Base-by-base conservation (phyloP, 495 filamentous ascomycete genomes). In the Penicillium canescens region DNA sequence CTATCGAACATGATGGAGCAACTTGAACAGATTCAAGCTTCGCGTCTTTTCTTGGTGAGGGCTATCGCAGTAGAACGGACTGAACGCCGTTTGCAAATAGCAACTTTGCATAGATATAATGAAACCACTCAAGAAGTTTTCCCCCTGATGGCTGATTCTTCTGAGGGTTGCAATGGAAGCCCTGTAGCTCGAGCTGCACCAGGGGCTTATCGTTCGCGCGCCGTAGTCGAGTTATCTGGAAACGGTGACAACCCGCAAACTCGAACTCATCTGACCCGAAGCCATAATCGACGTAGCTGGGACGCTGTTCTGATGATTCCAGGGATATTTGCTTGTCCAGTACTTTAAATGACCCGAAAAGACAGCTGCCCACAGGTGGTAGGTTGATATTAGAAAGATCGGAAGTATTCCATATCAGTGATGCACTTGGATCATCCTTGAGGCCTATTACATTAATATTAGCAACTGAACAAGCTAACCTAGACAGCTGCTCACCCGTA, bases 201-300 rank as follows among this genome's bases (percentile, higher is more conserved):
- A 50, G 51, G 18, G 46, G 24, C 11, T 28, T 39, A 20, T 7
- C 6, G 6, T 35, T 36, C 31, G 10, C 2, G 21, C 33, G 3
- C 3, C 1, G 46, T 13, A 53, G 20, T 24, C 56, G 47, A 3
- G 56, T 57, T 23, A 60, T 50, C 13, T 56, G 57, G 26, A 63
- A 54, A n/a, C 60, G 48, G 39, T 63, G 60, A 24, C 60, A 63
- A 14, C 60, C 60, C 4, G 49, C 56, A 33, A 63, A 63, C 7
- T 24, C 36, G 14, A 18, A 56, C 23, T 52, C 24, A 42, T 63
- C 60, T 33, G 60, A 63, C 3, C 60, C 60, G 14, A 60, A 63
- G 10, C 60, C 56, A 39, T 57, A 63, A 36, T 60, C 56, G 20
- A 63, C 56, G 18, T 57, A 63, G 38, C 56, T 63, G 3, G 46